Percentiles rank a stretch among this genome's conserved stretches.
These are phyloP conservation scores for Clonostachys chloroleuca DNA, from an alignment of 2,329 filamentous ascomycete species.

Conservation along the genomic window DNA sequence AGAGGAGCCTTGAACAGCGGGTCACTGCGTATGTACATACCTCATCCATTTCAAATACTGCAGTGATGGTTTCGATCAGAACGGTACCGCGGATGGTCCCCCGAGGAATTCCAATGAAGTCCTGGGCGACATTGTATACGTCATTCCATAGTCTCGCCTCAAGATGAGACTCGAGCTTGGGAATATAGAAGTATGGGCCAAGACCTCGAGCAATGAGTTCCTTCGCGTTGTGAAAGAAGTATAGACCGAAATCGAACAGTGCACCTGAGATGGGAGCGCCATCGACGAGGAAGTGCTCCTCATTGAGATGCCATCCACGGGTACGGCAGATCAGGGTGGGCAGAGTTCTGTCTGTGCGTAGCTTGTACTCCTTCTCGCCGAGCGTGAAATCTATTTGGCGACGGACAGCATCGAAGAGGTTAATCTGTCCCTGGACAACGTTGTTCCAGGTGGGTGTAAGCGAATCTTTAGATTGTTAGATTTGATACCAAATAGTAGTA, in stretches of 20 bases:
- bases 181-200: constrained; percentile 87
- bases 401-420: constrained; percentile 84
- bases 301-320: constrained; percentile 85
- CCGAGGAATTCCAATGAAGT: constrained; percentile 74
- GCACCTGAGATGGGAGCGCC: constrained; percentile 81
- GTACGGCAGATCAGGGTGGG: constrained; percentile 84
- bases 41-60: constrained; percentile 93
- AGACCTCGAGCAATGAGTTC: constrained; percentile 72
- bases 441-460: constrained; percentile 89
- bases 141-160: constrained; percentile 92
- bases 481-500: neutral
- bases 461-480: constrained; percentile 33
- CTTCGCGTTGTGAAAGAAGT: constrained; percentile 90
- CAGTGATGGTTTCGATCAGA: constrained; percentile 86
- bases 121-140: constrained; percentile 83
- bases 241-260: constrained; percentile 87
- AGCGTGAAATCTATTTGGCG: constrained; percentile 86
- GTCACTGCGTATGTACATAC: neutral
- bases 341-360: constrained; percentile 72
- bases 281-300: constrained; percentile 89
- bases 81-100: constrained; percentile 86
- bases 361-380: constrained; percentile 85
- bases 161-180: constrained; percentile 89
- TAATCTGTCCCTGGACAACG: constrained; percentile 90
- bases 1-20: neutral